phyloP scores from a whole-genome alignment of 805 yeast species.

The Ogataea nakhonphanomensis region DNA sequence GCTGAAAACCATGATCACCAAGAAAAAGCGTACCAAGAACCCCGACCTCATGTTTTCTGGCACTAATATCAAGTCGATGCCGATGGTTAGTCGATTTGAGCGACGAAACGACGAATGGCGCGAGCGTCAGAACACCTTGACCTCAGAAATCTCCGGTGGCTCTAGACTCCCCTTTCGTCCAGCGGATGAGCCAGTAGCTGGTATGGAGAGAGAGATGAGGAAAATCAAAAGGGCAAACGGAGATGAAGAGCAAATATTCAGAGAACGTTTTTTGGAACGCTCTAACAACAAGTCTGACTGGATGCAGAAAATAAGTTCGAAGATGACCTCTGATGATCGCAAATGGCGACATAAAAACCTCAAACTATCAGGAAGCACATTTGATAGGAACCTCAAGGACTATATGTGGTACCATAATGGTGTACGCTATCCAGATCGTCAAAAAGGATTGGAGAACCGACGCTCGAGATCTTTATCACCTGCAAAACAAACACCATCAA shows the following conservation, averaged over 20 bases:
- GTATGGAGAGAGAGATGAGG: slow-evolving; percentile 11
- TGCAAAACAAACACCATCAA: too few species aligned
- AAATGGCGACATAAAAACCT: not conserved
- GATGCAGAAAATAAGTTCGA: slow-evolving; percentile 4
- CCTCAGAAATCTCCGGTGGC: not conserved
- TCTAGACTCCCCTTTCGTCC: too few species aligned
- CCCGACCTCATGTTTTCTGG: slow-evolving; percentile 11
- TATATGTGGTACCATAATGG: slow-evolving; percentile 23
- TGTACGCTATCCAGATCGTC: slow-evolving; percentile 14
- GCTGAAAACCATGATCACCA: slow-evolving; percentile 5
- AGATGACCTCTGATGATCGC: not conserved
- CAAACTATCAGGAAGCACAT: slow-evolving; percentile 9
- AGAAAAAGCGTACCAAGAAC: slow-evolving; percentile 3
- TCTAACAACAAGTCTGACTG: slow-evolving; percentile 7
- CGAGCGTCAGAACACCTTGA: slow-evolving; percentile 8
- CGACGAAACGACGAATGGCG: slow-evolving; percentile 22
- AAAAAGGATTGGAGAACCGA: slow-evolving; percentile 14
- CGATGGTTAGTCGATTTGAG: slow-evolving; percentile 22
- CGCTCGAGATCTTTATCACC: not conserved
- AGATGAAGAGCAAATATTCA: slow-evolving; percentile 16
- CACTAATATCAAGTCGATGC: slow-evolving; percentile 23
- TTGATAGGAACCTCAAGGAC: slow-evolving; percentile 13
- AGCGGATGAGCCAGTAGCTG: not conserved
- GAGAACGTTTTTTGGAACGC: slow-evolving; percentile 15
- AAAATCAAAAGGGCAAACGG: slow-evolving; percentile 12